Percentiles rank a stretch among this genome's conserved stretches.
Evolutionary conservation across 208 protist genomes (phyloP).

Genomic region (Crithidia brevicula): DNA sequence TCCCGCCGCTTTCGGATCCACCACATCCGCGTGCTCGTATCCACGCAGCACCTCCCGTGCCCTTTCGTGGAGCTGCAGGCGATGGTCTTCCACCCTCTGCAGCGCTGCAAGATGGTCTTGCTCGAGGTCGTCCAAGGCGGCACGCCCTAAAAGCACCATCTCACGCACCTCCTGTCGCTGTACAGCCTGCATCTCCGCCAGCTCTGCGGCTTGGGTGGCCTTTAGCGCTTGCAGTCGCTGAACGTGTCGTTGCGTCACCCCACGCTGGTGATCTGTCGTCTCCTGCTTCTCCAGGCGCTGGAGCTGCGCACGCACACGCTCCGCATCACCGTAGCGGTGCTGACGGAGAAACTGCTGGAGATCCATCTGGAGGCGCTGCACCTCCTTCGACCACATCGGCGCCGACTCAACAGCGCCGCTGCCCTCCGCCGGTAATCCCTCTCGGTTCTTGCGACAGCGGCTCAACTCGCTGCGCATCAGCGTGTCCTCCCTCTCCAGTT

Average conservation of each 20-base stretch:
- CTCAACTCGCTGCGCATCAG: constrained; percentile 1
- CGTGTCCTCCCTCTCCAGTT: constrained; percentile 36
- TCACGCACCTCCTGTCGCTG: constrained; percentile 23
- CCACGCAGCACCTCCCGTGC: constrained; percentile 7
- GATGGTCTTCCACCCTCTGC: constrained; percentile 22
- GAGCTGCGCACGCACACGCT: constrained; percentile 36
- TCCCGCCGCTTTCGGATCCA: constrained; percentile 25
- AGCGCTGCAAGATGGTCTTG: constrained; percentile 31
- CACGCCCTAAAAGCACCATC: constrained; percentile 21
- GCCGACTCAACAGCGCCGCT: not conserved
- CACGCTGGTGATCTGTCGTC: constrained; percentile 22
- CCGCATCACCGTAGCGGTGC: constrained; percentile 50
- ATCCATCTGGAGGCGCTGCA: constrained; percentile 29
- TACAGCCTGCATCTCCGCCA: constrained; percentile 13
- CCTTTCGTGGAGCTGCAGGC: constrained; percentile 12
- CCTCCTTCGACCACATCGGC: constrained; percentile 13
- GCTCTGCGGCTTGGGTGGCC: not conserved
- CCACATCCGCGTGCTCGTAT: constrained; percentile 18
- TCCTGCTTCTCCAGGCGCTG: constrained; percentile 34
- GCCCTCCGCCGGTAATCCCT: not conserved
- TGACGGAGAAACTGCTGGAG: constrained; percentile 40
- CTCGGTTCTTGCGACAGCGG: not conserved
- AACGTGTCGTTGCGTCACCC: constrained; percentile 24
- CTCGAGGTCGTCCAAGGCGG: constrained; percentile 36
- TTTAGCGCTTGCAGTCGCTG: constrained; percentile 27